Percentiles rank a stretch among this genome's conserved stretches.
Conservation (phyloP, 176 grass and related monocot species). For the Phoenix roebelenii region DNA sequence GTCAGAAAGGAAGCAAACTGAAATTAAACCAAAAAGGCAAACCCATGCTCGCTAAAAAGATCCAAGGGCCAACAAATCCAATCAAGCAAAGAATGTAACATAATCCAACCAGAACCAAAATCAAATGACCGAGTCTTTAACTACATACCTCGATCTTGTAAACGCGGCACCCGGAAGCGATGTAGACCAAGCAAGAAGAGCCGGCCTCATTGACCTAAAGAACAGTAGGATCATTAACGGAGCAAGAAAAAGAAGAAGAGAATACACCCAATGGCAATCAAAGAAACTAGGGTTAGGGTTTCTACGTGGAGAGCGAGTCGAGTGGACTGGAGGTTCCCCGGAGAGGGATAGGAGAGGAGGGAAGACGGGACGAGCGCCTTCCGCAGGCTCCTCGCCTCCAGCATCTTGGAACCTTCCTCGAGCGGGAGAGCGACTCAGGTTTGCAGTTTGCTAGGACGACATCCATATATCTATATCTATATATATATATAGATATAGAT, state of each 20-base stretch:
- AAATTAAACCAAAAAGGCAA: no score
- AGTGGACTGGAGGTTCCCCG: constrained; percentile 60
- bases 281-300: background rate
- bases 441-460: no score
- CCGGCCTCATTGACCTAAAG: constrained; percentile 43
- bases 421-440: no score
- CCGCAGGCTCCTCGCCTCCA: constrained; percentile 59
- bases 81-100: background rate
- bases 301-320: constrained; percentile 68
- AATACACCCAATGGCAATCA: background rate
- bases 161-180: constrained; percentile 66
- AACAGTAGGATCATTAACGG: no score
- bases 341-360: constrained; percentile 57
- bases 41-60: no score
- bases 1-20: no score
- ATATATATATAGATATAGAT: no score
- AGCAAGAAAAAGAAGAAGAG: background rate
- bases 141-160: constrained; percentile 68
- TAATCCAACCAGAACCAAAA: background rate
- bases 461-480: no score
- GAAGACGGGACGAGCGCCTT: constrained; percentile 60
- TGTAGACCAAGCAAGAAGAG: constrained; percentile 55
- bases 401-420: constrained; percentile 2
- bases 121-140: background rate
- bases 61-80: no score